A percentile compares a stretch with the other conserved stretches of the same genome.
Conservation (phyloP, 768 basidiomycete species). For the Leccinum fibrillosum region DNA sequence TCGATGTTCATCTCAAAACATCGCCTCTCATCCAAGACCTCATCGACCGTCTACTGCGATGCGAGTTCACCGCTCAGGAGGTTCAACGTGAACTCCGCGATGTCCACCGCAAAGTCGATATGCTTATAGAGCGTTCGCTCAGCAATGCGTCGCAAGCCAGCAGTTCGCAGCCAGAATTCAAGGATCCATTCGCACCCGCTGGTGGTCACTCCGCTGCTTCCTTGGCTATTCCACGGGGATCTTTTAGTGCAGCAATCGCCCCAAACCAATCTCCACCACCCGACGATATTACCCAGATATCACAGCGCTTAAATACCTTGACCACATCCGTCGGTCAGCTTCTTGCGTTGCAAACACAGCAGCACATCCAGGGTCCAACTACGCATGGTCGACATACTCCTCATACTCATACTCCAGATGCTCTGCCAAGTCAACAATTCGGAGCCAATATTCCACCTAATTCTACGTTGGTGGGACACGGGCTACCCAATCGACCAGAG, state of each 20-base stretch:
- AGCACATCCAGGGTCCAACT: slow-evolving; percentile 50
- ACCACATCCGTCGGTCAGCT: slow-evolving; percentile 85
- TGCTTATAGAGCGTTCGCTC: slow-evolving; percentile 68
- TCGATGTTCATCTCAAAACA: slow-evolving; percentile 72
- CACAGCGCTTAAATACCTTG: slow-evolving; percentile 73
- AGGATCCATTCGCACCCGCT: slow-evolving; percentile 68
- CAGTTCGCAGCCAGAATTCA: slow-evolving; percentile 66
- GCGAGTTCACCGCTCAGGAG: slow-evolving; percentile 66
- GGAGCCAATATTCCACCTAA: slow-evolving; percentile 37
- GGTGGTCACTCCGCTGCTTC: slow-evolving; percentile 32
- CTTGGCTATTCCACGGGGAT: slow-evolving; percentile 52
- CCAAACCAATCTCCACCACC: slow-evolving; percentile 65
- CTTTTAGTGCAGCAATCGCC: slow-evolving; percentile 62
- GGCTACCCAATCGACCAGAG: slow-evolving; percentile 64
- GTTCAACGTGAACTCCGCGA: slow-evolving; percentile 73
- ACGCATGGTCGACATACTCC: slow-evolving; percentile 32
- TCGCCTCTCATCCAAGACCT: slow-evolving; percentile 77
- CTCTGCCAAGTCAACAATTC: slow-evolving; percentile 42
- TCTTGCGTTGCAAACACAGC: slow-evolving; percentile 75
- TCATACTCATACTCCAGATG: slow-evolving; percentile 37
- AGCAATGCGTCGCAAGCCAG: slow-evolving; percentile 17
- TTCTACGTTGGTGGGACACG: slow-evolving; percentile 50
- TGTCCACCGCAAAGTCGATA: slow-evolving; percentile 72
- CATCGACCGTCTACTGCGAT: slow-evolving; percentile 68
- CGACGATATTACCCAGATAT: slow-evolving; percentile 74